Conservation (phyloP, 2,329 filamentous ascomycete genomes). For the Cladosporium phlei region DNA sequence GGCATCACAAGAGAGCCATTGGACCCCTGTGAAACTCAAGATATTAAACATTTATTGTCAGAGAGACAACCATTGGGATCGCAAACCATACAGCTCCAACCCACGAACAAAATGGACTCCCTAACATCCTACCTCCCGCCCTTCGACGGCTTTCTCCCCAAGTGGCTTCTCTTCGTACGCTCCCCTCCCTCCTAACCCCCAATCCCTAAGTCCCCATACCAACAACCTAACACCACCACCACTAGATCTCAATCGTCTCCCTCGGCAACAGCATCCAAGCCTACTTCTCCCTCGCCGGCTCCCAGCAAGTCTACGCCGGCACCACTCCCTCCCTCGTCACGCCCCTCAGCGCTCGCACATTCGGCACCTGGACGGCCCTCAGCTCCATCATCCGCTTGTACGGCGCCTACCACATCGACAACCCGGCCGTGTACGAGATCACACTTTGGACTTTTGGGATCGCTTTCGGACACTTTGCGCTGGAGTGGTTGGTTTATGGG, state of each 20-base stretch:
- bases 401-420: slow-evolving; percentile 74
- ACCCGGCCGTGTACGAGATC: slow-evolving; percentile 70
- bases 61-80: too few relatives aligned
- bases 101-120: background rate
- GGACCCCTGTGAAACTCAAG: background rate
- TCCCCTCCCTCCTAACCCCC: slow-evolving; percentile 17
- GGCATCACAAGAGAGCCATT: background rate
- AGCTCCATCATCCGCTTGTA: slow-evolving; percentile 73
- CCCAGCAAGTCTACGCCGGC: slow-evolving; percentile 79
- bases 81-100: too few relatives aligned
- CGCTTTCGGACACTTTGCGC: slow-evolving; percentile 71
- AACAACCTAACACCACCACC: slow-evolving; percentile 11
- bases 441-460: slow-evolving; percentile 77
- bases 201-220: slow-evolving; percentile 7
- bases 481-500: slow-evolving; percentile 75
- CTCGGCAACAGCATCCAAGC: slow-evolving; percentile 81
- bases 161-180: slow-evolving; percentile 62
- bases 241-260: slow-evolving; percentile 74
- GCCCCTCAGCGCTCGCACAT: slow-evolving; percentile 70
- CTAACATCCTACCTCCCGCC: slow-evolving; percentile 40
- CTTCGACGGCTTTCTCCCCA: slow-evolving; percentile 52
- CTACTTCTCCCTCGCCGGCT: slow-evolving; percentile 74
- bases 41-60: background rate
- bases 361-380: slow-evolving; percentile 83
- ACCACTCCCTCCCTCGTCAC: slow-evolving; percentile 56